Conservation (phyloP, 2,329 filamentous ascomycete genomes). For the Phialophora expanda region DNA sequence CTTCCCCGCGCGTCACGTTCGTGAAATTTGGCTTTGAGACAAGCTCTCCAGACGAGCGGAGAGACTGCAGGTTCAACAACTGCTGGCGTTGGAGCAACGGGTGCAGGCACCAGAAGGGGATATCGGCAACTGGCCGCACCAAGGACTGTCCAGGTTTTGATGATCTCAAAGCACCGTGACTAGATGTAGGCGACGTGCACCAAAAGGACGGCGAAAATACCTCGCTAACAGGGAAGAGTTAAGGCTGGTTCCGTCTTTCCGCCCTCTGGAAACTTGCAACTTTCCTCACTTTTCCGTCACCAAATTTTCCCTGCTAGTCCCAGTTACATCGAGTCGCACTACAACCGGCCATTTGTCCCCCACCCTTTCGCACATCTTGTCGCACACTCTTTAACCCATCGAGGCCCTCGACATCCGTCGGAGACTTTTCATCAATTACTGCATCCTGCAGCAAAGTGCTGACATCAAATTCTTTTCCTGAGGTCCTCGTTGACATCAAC, state of each 20-base stretch:
- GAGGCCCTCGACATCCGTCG: neutral
- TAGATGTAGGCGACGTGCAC: neutral
- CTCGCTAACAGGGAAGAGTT: neutral
- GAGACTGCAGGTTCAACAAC: constrained; percentile 1
- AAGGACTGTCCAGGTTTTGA: neutral
- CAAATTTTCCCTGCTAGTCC: constrained; percentile 8
- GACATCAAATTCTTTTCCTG: neutral
- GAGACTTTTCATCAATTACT: constrained; percentile 4
- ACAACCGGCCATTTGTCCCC: constrained; percentile 4
- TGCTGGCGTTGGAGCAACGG: neutral
- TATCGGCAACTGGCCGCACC: constrained; percentile 9
- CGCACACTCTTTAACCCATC: neutral
- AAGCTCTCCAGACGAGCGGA: constrained; percentile 8
- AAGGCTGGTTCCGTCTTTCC: neutral
- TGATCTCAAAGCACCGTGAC: neutral
- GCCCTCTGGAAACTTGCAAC: neutral
- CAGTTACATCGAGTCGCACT: constrained; percentile 16
- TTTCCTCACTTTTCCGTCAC: constrained; percentile 5
- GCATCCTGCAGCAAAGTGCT: constrained; percentile 10
- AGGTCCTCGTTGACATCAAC: neutral
- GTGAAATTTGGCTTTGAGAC: constrained; percentile 14
- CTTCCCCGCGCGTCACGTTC: constrained; percentile 1
- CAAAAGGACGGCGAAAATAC: neutral
- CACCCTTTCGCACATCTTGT: constrained; percentile 7
- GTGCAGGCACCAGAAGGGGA: neutral